Conservation (phyloP, 371 early-diverging fungal genomes). For the Nematocida displodere region DNA sequence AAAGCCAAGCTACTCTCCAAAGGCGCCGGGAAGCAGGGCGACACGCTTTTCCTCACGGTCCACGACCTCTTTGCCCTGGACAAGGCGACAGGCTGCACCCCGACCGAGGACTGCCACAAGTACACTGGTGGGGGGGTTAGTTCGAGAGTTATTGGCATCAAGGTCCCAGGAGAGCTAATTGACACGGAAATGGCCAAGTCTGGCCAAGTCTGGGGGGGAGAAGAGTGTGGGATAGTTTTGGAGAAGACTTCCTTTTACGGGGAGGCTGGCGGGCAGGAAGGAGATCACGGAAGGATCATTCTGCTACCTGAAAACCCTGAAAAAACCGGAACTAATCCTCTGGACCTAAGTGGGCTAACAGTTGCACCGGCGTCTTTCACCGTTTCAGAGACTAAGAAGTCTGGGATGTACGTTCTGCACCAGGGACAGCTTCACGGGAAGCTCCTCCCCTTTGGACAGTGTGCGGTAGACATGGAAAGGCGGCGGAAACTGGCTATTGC, state of each 20-base stretch:
- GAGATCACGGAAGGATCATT: slow-evolving; percentile 83
- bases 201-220: slow-evolving; percentile 66
- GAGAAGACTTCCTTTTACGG: slow-evolving; percentile 96
- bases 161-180: not conserved
- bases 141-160: slow-evolving; percentile 21
- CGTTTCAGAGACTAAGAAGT: slow-evolving; percentile 88
- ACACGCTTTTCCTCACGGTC: slow-evolving; percentile 7
- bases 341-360: not conserved
- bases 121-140: slow-evolving; percentile 29
- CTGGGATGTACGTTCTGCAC: slow-evolving; percentile 88
- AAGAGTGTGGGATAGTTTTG: slow-evolving; percentile 69
- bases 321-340: not conserved
- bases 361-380: slow-evolving; percentile 38
- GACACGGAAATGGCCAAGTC: not conserved
- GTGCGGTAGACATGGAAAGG: slow-evolving; percentile 73
- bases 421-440: slow-evolving; percentile 68
- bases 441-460: slow-evolving; percentile 54
- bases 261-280: slow-evolving; percentile 94
- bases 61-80: slow-evolving; percentile 40
- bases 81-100: slow-evolving; percentile 67
- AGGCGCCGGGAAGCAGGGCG: not conserved
- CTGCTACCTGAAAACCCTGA: slow-evolving; percentile 68
- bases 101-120: slow-evolving; percentile 47
- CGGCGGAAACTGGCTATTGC: slow-evolving; percentile 82
- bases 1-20: slow-evolving; percentile 67